Percentiles rank a stretch among this genome's conserved stretches.
These are phyloP conservation scores for Lumnitzera racemosa DNA, from an alignment of 345 rosid species.

Conservation along the genomic window DNA sequence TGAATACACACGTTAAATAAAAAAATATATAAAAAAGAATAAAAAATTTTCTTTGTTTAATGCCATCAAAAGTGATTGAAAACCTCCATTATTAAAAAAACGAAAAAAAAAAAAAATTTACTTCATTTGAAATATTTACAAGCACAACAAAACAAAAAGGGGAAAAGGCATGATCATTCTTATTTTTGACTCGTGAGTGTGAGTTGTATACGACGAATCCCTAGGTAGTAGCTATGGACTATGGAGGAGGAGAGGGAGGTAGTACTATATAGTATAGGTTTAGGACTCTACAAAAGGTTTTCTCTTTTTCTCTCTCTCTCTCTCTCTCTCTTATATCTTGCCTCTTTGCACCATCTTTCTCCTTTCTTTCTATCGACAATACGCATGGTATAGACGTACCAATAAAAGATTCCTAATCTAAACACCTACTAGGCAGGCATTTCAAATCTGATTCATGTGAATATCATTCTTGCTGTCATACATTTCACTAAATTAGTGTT, in stretches of 20 bases:
- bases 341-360: conserved; percentile 23
- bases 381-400: conserved; percentile 10
- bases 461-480: not conserved
- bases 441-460: not conserved
- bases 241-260: not conserved
- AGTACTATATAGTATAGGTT: not conserved
- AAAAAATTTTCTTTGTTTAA: too few species aligned
- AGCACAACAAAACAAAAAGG: conserved; percentile 30
- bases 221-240: too few species aligned
- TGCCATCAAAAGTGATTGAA: too few species aligned
- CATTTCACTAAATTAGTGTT: not conserved
- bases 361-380: conserved; percentile 21
- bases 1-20: too few species aligned
- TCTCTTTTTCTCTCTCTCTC: not conserved
- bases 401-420: conserved; percentile 13
- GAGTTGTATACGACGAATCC: too few species aligned
- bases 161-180: conserved; percentile 11
- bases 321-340: not conserved
- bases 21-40: too few species aligned
- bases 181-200: too few species aligned
- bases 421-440: conserved; percentile 7
- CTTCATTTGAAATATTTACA: not conserved
- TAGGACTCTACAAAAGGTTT: conserved; percentile 6
- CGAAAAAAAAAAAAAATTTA: too few species aligned
- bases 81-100: too few species aligned